Conservation (phyloP, 805 yeast genomes). For the Saitoella complicata region DNA sequence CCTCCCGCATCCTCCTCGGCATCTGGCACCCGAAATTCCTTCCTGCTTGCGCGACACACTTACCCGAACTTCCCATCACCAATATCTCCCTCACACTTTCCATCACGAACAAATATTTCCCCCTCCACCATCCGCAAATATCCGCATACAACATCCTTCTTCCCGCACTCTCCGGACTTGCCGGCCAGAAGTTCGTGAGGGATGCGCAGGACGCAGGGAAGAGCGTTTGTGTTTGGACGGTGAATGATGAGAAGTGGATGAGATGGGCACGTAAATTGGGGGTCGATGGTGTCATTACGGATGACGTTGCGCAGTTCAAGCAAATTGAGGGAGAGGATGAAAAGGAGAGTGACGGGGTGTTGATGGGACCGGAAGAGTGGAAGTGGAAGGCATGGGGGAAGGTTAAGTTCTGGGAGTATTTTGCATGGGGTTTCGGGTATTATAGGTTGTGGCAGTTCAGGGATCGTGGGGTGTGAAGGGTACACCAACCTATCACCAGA, state of each 20-base stretch:
- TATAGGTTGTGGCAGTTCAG: too few relatives aligned
- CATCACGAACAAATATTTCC: slow-evolving; percentile 8
- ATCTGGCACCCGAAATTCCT: slow-evolving; percentile 36
- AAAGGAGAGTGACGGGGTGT: too few relatives aligned
- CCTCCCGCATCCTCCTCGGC: slow-evolving; percentile 32
- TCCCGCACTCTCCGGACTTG: slow-evolving; percentile 16
- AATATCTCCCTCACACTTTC: slow-evolving; percentile 12
- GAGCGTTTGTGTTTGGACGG: slow-evolving; percentile 37
- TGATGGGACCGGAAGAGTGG: too few relatives aligned
- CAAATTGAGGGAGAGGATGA: too few relatives aligned
- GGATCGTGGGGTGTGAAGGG: too few relatives aligned
- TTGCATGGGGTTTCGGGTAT: too few relatives aligned
- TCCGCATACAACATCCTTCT: slow-evolving; percentile 8
- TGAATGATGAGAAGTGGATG: slow-evolving; percentile 26
- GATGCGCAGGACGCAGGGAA: slow-evolving; percentile 37
- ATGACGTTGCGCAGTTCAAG: slow-evolving; percentile 12
- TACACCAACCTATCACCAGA: too few relatives aligned
- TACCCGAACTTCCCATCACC: slow-evolving; percentile 17
- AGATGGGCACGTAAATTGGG: slow-evolving; percentile 22
- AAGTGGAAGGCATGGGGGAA: too few relatives aligned
- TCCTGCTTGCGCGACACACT: slow-evolving; percentile 8
- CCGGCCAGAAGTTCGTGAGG: slow-evolving; percentile 18
- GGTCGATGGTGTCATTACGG: slow-evolving; percentile 29
- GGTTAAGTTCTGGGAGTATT: too few relatives aligned
- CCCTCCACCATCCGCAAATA: slow-evolving; percentile 2